These are phyloP conservation scores for Phoma sp. DNA, from an alignment of 2,329 filamentous ascomycete genomes.

Conservation along the genomic window DNA sequence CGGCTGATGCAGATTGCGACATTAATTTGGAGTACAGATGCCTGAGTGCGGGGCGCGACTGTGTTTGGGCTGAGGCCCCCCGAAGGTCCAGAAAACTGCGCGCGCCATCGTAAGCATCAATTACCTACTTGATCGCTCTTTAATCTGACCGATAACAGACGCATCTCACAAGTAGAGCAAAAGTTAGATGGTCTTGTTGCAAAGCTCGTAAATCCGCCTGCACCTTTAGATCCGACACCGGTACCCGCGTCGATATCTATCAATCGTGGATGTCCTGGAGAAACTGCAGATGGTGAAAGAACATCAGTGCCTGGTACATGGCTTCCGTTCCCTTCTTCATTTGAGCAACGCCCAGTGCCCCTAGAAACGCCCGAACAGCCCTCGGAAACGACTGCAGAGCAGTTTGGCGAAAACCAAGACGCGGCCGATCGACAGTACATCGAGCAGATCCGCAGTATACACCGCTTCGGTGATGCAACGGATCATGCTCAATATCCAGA, in stretches of 20 bases:
- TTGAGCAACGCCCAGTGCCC: conserved; percentile 18
- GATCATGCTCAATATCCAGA: conserved; percentile 19
- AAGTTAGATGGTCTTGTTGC: conserved; percentile 46
- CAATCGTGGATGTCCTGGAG: not conserved
- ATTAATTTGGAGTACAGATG: conserved; percentile 25
- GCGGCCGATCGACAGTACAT: conserved; percentile 33
- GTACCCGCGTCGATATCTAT: not conserved
- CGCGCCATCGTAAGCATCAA: conserved; percentile 40
- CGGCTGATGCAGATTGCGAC: not conserved
- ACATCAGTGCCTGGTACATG: conserved; percentile 34
- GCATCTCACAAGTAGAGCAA: conserved; percentile 45
- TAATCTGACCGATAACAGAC: conserved; percentile 21
- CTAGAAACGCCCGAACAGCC: not conserved
- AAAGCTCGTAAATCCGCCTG: conserved; percentile 30
- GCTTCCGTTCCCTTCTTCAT: conserved; percentile 34
- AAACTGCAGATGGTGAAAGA: not conserved
- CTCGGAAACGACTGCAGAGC: conserved; percentile 2
- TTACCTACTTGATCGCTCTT: not conserved
- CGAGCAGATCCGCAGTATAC: conserved; percentile 34
- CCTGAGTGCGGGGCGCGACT: conserved; percentile 32
- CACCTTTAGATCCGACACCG: not conserved
- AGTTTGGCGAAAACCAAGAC: conserved; percentile 7
- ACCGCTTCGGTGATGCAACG: conserved; percentile 29
- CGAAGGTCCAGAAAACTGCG: conserved; percentile 34
- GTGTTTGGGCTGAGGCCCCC: conserved; percentile 40